Evolutionary conservation across 2,329 filamentous ascomycete genomes (phyloP).

Genomic region (Didymella keratinophila): DNA sequence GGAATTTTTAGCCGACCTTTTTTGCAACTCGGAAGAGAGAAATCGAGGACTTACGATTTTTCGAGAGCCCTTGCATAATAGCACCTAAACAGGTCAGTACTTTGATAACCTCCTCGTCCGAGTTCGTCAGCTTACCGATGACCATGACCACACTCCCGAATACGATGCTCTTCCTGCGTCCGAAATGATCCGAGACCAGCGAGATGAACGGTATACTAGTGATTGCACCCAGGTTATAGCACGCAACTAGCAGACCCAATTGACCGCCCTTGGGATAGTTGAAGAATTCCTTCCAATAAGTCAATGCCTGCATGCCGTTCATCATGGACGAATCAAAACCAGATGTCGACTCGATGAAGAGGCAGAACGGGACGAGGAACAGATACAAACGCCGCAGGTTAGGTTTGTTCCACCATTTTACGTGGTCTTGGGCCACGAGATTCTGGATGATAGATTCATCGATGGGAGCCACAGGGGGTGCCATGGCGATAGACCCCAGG

Average conservation of each 20-base stretch:
- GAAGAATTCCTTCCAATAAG: slow-evolving; percentile 58
- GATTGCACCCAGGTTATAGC: slow-evolving; percentile 68
- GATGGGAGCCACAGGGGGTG: slow-evolving; percentile 27
- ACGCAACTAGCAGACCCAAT: slow-evolving; percentile 65
- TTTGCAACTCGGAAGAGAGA: background rate
- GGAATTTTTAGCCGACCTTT: too few relatives aligned
- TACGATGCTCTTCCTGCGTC: slow-evolving; percentile 65
- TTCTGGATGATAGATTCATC: slow-evolving; percentile 44
- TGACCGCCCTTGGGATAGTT: slow-evolving; percentile 55
- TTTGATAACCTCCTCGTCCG: background rate
- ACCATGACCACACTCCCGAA: slow-evolving; percentile 64
- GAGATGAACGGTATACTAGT: slow-evolving; percentile 66
- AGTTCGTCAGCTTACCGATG: slow-evolving; percentile 27
- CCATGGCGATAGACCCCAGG: slow-evolving; percentile 31
- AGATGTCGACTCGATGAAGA: slow-evolving; percentile 69
- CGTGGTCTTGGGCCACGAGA: slow-evolving; percentile 48
- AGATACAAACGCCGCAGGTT: slow-evolving; percentile 66
- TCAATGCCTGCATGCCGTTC: slow-evolving; percentile 43
- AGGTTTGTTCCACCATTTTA: slow-evolving; percentile 65
- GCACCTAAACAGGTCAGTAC: slow-evolving; percentile 51
- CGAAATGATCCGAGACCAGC: slow-evolving; percentile 62
- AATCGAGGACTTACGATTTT: slow-evolving; percentile 38
- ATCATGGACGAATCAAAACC: slow-evolving; percentile 65
- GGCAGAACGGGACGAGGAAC: slow-evolving; percentile 66
- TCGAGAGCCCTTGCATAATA: slow-evolving; percentile 63